These are phyloP conservation scores for Uronychia binucleata DNA, from an alignment of 73 alveolate genomes.

Conservation along the genomic window DNA sequence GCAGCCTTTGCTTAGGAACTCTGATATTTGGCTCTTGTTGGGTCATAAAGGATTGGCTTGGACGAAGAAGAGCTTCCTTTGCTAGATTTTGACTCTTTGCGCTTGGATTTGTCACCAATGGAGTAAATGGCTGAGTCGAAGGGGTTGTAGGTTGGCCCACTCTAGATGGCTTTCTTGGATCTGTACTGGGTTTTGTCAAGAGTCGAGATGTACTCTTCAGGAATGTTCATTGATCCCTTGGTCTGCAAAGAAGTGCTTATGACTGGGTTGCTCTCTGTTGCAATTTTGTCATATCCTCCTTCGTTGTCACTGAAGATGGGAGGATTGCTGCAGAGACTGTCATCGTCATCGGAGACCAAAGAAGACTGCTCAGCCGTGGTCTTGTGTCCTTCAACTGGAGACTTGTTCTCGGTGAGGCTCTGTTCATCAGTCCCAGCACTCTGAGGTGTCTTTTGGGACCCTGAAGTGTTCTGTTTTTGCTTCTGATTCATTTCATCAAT, in stretches of 20 bases:
- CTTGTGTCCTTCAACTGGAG: not conserved
- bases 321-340: not conserved
- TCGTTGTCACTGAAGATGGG: not conserved
- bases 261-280: not conserved
- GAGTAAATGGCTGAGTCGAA: not conserved
- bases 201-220: not conserved
- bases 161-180: too few species aligned
- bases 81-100: not conserved
- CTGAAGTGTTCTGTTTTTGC: not conserved
- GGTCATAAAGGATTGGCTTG: not conserved
- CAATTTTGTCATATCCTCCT: not conserved
- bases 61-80: not conserved
- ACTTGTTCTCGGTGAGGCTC: too few species aligned
- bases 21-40: not conserved
- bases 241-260: not conserved
- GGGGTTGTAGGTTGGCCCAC: not conserved
- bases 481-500: not conserved
- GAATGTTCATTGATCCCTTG: not conserved
- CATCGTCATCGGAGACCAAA: not conserved
- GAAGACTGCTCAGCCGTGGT: conserved; percentile 1
- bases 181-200: not conserved
- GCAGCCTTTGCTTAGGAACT: not conserved
- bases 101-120: not conserved
- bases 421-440: not conserved
- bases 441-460: not conserved